These are phyloP conservation scores for Citrus unshiu DNA, from an alignment of 345 rosid species.

Conservation along the genomic window DNA sequence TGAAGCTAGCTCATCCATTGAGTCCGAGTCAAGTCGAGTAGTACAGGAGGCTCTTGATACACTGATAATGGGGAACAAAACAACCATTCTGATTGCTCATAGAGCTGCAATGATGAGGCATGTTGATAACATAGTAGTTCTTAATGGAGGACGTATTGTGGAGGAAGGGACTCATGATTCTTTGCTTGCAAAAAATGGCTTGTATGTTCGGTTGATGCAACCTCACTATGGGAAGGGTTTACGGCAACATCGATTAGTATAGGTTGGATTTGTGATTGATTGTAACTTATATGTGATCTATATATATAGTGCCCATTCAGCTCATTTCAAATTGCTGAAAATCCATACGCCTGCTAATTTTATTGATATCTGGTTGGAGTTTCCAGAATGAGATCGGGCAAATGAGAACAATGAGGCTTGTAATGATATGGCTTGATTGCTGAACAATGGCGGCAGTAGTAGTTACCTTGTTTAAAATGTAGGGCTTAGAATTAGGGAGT, in stretches of 20 bases:
- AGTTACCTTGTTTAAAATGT: constrained; percentile 22
- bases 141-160: constrained; percentile 93
- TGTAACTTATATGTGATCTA: constrained; percentile 19
- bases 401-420: constrained; percentile 22
- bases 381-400: constrained; percentile 10
- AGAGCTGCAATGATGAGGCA: constrained; percentile 98
- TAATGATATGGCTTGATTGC: constrained; percentile 10
- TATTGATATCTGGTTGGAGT: background rate
- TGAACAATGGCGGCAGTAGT: constrained; percentile 7
- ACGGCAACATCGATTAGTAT: constrained; percentile 81
- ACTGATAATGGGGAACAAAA: constrained; percentile 93
- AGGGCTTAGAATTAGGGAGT: constrained; percentile 34
- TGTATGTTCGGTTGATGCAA: constrained; percentile 94
- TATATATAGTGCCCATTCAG: constrained; percentile 24
- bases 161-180: constrained; percentile 95
- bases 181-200: constrained; percentile 78
- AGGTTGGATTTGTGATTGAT: constrained; percentile 23
- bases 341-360: background rate
- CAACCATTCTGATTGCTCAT: constrained; percentile 91
- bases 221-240: constrained; percentile 95
- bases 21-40: constrained; percentile 97
- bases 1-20: constrained; percentile 95
- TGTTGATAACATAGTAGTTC: constrained; percentile 94
- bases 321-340: constrained; percentile 20
- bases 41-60: constrained; percentile 97